Evolutionary conservation across 805 yeast genomes (phyloP).

Genomic region (Saccharomycopsis babjevae): DNA sequence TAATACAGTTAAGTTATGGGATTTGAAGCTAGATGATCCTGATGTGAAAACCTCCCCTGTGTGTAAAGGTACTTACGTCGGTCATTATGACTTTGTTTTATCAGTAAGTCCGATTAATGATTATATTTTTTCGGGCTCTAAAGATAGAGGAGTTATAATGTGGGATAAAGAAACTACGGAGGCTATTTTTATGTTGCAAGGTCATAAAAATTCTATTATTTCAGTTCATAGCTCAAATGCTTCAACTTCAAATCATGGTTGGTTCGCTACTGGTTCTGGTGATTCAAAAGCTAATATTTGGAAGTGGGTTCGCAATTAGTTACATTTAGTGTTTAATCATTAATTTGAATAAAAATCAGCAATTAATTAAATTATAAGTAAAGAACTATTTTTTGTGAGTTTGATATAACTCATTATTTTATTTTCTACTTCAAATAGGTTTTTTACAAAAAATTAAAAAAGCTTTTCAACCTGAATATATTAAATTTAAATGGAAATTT

Average conservation of each 20-base stretch:
- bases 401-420: too few relatives aligned
- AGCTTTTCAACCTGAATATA: too few relatives aligned
- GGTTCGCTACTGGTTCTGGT: conserved; percentile 96
- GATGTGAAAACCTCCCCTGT: conserved; percentile 35
- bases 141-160: conserved; percentile 92
- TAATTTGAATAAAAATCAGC: neutral
- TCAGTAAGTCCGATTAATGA: conserved; percentile 90
- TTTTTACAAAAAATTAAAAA: too few relatives aligned
- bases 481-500: too few relatives aligned
- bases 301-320: conserved; percentile 36
- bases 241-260: conserved; percentile 58
- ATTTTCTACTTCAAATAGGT: too few relatives aligned
- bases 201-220: conserved; percentile 92
- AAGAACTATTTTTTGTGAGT: too few relatives aligned
- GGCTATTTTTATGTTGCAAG: conserved; percentile 90
- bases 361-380: neutral
- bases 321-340: neutral
- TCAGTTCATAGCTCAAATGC: conserved; percentile 86
- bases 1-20: conserved; percentile 94
- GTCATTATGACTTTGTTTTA: conserved; percentile 92
- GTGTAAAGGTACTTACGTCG: conserved; percentile 88
- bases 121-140: conserved; percentile 87
- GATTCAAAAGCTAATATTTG: conserved; percentile 96
- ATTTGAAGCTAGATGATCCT: conserved; percentile 40
- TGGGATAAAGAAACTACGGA: conserved; percentile 93